Conservation (phyloP, 2,329 filamentous ascomycete species). For the Exophiala viscosa region DNA sequence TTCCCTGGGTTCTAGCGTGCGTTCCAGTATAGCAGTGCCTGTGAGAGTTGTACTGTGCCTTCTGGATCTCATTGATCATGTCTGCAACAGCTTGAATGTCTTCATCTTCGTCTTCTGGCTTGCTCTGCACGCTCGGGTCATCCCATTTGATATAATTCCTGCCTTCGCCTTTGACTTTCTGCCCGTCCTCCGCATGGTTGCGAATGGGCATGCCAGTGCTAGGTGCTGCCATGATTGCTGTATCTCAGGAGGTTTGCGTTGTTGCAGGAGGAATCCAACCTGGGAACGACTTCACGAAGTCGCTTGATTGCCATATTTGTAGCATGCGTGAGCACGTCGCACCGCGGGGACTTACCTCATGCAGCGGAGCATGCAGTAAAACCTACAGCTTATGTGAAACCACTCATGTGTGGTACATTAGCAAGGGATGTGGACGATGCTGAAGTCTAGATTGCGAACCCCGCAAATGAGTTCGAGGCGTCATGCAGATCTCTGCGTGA, state of each 20-base stretch:
- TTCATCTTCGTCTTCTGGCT: slow-evolving; percentile 37
- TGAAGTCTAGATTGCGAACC: background rate
- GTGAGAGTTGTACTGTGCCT: slow-evolving; percentile 43
- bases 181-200: background rate
- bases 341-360: too few relatives aligned
- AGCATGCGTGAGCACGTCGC: too few relatives aligned
- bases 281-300: too few relatives aligned
- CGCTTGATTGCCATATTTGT: too few relatives aligned
- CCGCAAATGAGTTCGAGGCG: background rate
- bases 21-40: slow-evolving; percentile 39
- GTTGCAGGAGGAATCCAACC: too few relatives aligned
- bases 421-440: background rate
- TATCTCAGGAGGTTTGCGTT: background rate
- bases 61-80: slow-evolving; percentile 46
- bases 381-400: too few relatives aligned
- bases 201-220: too few relatives aligned
- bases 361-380: too few relatives aligned
- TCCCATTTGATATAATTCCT: slow-evolving; percentile 43
- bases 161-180: slow-evolving; percentile 4
- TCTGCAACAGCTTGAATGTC: slow-evolving; percentile 46
- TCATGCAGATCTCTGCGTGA: background rate
- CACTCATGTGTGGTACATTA: background rate
- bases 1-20: slow-evolving; percentile 47
- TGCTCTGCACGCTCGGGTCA: slow-evolving; percentile 30
- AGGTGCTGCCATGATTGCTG: too few relatives aligned